These are phyloP conservation scores for Bonnemaisonia californica DNA, from an alignment of 31 red algal genomes.

Conservation along the genomic window DNA sequence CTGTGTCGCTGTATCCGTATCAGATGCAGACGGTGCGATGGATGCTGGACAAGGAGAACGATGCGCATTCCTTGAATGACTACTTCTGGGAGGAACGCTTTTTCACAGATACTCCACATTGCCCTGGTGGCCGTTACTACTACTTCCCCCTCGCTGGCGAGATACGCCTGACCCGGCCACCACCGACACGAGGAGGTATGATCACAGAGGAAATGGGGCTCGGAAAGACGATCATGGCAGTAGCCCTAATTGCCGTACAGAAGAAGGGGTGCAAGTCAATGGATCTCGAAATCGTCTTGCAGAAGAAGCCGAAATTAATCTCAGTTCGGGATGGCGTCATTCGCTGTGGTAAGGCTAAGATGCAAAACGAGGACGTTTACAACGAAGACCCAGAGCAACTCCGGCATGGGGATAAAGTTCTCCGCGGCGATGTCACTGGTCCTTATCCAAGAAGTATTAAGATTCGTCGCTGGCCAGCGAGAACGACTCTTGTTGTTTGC, in stretches of 20 bases:
- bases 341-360: slow-evolving; percentile 14
- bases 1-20: slow-evolving; percentile 49
- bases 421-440: slow-evolving; percentile 1
- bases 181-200: slow-evolving; percentile 62
- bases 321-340: slow-evolving; percentile 20
- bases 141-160: slow-evolving; percentile 75
- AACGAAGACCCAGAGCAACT: slow-evolving; percentile 1
- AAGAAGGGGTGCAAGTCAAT: slow-evolving; percentile 8
- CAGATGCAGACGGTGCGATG: slow-evolving; percentile 70
- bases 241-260: slow-evolving; percentile 69
- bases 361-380: slow-evolving; percentile 36
- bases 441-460: slow-evolving; percentile 47
- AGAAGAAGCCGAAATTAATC: slow-evolving; percentile 47
- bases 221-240: slow-evolving; percentile 65
- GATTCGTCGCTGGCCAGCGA: slow-evolving; percentile 55
- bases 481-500: slow-evolving; percentile 62
- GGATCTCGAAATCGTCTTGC: slow-evolving; percentile 37
- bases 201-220: slow-evolving; percentile 77
- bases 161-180: slow-evolving; percentile 54
- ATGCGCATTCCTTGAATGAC: slow-evolving; percentile 43
- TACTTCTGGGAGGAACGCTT: slow-evolving; percentile 75
- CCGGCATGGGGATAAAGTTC: slow-evolving; percentile 52
- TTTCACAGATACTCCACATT: slow-evolving; percentile 39
- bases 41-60: slow-evolving; percentile 80
- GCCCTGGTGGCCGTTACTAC: slow-evolving; percentile 28